phyloP scores from a whole-genome alignment of 179 eudicot species.

The Silene vulgaris region DNA sequence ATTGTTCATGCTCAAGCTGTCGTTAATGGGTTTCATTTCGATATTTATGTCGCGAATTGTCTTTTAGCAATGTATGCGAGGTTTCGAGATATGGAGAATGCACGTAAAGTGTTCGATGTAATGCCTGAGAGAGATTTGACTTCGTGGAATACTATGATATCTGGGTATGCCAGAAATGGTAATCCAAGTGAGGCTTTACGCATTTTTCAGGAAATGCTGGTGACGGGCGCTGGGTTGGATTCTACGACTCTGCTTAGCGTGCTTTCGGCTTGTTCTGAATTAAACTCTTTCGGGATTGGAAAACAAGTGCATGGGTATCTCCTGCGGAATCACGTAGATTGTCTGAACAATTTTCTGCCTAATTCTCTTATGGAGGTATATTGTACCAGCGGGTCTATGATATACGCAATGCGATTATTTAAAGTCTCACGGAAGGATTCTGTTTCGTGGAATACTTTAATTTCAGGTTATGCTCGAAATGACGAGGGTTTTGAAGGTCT shows the following conservation, averaged over 20 bases:
- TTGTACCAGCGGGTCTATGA: slow-evolving; percentile 16
- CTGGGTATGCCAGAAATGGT: slow-evolving; percentile 19
- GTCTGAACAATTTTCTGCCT: slow-evolving; percentile 9
- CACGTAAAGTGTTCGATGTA: slow-evolving; percentile 34
- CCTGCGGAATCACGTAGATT: slow-evolving; percentile 12
- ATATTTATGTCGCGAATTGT: slow-evolving; percentile 31
- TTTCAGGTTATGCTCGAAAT: slow-evolving; percentile 31
- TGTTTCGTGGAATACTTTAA: slow-evolving; percentile 39
- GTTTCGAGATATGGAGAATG: slow-evolving; percentile 24
- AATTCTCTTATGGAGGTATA: slow-evolving; percentile 23
- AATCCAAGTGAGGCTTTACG: not conserved
- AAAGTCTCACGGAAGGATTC: slow-evolving; percentile 25
- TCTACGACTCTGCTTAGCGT: slow-evolving; percentile 20
- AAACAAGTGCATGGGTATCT: slow-evolving; percentile 19
- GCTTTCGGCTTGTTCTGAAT: slow-evolving; percentile 19
- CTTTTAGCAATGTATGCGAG: slow-evolving; percentile 22
- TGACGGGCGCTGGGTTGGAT: not conserved
- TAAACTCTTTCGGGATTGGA: slow-evolving; percentile 13
- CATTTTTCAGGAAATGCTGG: slow-evolving; percentile 3
- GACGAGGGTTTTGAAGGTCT: slow-evolving; percentile 29
- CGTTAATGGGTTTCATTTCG: slow-evolving; percentile 20
- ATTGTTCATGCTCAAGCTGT: slow-evolving; percentile 23
- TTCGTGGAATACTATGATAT: slow-evolving; percentile 36
- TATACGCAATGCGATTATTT: slow-evolving; percentile 24
- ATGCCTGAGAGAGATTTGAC: slow-evolving; percentile 36